phyloP scores from a whole-genome alignment of 192 early-diverging fungal species.

The Linnemannia schmuckeri region DNA sequence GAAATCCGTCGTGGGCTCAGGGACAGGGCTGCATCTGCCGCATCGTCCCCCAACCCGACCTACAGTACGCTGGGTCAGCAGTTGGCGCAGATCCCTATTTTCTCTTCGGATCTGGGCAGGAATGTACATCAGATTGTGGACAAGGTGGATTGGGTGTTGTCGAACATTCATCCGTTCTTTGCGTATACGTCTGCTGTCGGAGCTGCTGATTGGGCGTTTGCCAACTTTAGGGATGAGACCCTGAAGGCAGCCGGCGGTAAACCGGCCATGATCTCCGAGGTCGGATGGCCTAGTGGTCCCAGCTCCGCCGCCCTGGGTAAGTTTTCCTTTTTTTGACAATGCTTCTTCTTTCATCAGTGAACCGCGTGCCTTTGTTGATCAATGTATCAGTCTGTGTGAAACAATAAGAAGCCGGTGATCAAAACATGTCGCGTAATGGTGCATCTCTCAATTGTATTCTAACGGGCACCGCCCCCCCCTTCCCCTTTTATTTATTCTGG shows the following conservation, averaged over 20 bases:
- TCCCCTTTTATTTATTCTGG: constrained; percentile 3
- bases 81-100: constrained; percentile 39
- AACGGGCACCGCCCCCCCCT: not conserved
- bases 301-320: constrained; percentile 29
- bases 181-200: constrained; percentile 60
- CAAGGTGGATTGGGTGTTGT: constrained; percentile 70
- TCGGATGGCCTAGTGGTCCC: constrained; percentile 74
- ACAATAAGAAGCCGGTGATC: not conserved
- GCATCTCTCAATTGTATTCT: not conserved
- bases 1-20: constrained; percentile 60
- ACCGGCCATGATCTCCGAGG: constrained; percentile 72
- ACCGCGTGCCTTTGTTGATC: not conserved
- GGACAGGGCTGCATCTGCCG: constrained; percentile 58
- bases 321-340: not conserved
- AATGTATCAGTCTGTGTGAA: not conserved
- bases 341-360: not conserved
- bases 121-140: constrained; percentile 61
- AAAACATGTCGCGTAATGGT: not conserved
- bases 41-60: constrained; percentile 16
- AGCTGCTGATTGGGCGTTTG: constrained; percentile 67
- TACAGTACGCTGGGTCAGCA: constrained; percentile 59
- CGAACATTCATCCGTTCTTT: constrained; percentile 81
- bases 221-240: constrained; percentile 64
- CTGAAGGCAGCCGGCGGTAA: constrained; percentile 59
- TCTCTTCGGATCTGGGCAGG: constrained; percentile 55